These are phyloP conservation scores for Uronychia binucleata DNA, from an alignment of 73 alveolate genomes.

Conservation along the genomic window DNA sequence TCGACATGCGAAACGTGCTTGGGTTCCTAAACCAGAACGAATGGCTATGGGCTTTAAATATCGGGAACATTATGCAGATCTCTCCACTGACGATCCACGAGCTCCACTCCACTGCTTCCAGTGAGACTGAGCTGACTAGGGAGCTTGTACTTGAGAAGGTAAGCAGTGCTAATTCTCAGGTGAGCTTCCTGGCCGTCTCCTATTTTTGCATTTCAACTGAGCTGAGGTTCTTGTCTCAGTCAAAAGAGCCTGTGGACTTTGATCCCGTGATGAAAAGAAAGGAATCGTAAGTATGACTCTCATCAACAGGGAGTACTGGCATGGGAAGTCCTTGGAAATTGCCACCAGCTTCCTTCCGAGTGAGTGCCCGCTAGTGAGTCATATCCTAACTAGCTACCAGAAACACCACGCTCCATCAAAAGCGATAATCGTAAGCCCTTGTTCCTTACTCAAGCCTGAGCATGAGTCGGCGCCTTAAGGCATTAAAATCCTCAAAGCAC, in stretches of 20 bases:
- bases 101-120: constrained; percentile 35
- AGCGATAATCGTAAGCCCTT: neutral
- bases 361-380: constrained; percentile 65
- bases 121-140: constrained; percentile 64
- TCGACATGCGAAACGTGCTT: constrained; percentile 47
- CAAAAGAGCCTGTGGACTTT: constrained; percentile 22
- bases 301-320: constrained; percentile 72
- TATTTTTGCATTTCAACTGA: constrained; percentile 93
- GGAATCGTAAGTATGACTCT: neutral
- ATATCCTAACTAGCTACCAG: constrained; percentile 51
- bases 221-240: constrained; percentile 76
- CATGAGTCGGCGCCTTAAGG: constrained; percentile 33
- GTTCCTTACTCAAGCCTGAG: constrained; percentile 12
- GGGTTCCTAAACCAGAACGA: constrained; percentile 73
- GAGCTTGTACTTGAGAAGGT: constrained; percentile 59
- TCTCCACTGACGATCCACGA: constrained; percentile 43
- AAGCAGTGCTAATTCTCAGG: too few species aligned
- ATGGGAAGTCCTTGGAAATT: constrained; percentile 88
- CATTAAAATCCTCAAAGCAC: constrained; percentile 42
- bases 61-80: constrained; percentile 58
- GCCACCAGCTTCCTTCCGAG: constrained; percentile 83
- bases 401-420: constrained; percentile 63
- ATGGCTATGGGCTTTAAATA: constrained; percentile 38
- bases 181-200: constrained; percentile 76
- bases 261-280: neutral